Evolutionary conservation across 495 filamentous ascomycete genomes (phyloP), one percentile per base, ranked within the genome.

Genomic region (Penicillium odoratum): DNA sequence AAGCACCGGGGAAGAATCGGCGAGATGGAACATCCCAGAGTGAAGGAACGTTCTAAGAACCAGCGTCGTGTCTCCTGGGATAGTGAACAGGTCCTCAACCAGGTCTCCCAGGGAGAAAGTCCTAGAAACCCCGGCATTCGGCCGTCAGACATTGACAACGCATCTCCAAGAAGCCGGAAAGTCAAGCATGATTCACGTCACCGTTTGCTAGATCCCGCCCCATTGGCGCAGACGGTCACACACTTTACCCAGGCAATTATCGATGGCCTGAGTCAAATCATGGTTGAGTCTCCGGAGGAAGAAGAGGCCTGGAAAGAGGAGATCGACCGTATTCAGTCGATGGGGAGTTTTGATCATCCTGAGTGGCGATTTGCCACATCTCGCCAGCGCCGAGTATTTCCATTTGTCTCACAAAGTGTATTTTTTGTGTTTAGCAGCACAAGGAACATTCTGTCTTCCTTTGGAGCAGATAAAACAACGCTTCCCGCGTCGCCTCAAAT

Each of bases 381-480:
- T 31, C 69, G 67, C 5, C 76, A 78, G 53, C 72, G 72, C 10
- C 60, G 72, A 44, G 72, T 67, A 10, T 80, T 76, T 45, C 62
- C 74, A 4, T 94, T 93, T 66, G 74, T 86, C 40, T 83, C 88
- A 25, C 89, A 93, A 59, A 89, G 85, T 49, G 69, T 92, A 3
- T 93, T 89, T 66, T 88, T 87, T 60, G 81, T 88, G 5, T 70
- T 95, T 31, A 86, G 87, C 59, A 85, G 84, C 53, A 82, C 88
- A 0, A 78, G 78, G 36, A 80, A 86, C 7, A 73, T 90, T 26
- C 60, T 92, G 18, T 73, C 67, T 47, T 92, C 89, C 0, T 95
- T 95, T 71, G 78, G 70, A 33, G 62, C 76, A 18, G 70, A 74
- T 46, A 66, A 64, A 70, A 30, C 59, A 30, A 51, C 53, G 7